Evolutionary conservation across 257 asterid genomes (phyloP), one percentile per base, ranked within the genome.

Genomic region (Solanum habrochaites): DNA sequence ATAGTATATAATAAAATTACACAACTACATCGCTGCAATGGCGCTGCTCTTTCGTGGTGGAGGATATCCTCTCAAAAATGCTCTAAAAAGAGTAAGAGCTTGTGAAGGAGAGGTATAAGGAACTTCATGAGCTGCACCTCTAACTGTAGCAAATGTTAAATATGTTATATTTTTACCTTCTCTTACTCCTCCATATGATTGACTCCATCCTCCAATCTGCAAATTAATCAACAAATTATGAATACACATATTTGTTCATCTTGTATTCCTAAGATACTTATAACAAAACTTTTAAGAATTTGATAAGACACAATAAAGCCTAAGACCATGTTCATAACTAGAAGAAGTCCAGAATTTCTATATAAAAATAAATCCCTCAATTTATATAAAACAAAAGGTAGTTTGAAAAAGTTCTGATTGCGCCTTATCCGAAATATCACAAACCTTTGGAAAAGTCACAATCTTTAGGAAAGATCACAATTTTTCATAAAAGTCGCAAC

Each of bases 21-120:
- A 12, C 81, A 73, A 52, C 31, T 70, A 31, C 27, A 21, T 29
- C 4, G 32, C 21, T 39, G 32, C 56, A 39, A 73, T 23, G 31
- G 11, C 42, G 52, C 32, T 39, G 47, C 82, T 37, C 82, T 37
- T 86, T 83, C 58, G 83, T 23, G 89, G 89, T 1, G 82, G 88
- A 45, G 91, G 86, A 83, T 31, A 15, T 58, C 86, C 83, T 40
- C 39, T 45, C 1, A 89, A 74, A 80, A 89, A 86, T 40, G 91
- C 39, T 71, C 73, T 80, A 75, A 89, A 89, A 31, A 87, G 81
- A 47, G 86, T 78, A 18, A 84, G 86, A 39, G 89, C 83, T 82
- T 86, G 84, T 18, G 91, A 89, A 14, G 90, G 90, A 86, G 90
- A 89, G 42, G 89, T 89, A 37, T 72, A 83, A 2, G 91, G 89